phyloP scores from a whole-genome alignment of 1,284 basidiomycete genomes.

The Hemileia vastatrix region DNA sequence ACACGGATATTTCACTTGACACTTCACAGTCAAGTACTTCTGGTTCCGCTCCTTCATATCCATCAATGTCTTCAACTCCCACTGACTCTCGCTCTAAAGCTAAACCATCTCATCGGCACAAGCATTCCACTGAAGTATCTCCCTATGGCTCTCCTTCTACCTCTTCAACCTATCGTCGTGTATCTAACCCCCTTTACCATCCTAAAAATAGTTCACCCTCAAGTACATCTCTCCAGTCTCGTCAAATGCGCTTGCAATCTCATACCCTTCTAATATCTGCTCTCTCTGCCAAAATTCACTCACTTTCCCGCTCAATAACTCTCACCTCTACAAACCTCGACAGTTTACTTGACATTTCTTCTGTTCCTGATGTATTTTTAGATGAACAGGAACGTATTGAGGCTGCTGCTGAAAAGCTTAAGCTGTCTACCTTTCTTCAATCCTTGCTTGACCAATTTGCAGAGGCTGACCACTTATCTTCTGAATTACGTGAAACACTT shows the following conservation, averaged over 20 bases:
- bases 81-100: background rate
- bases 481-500: too few species aligned
- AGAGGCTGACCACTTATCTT: too few species aligned
- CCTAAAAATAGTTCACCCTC: constrained; percentile 8
- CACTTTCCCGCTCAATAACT: constrained; percentile 8
- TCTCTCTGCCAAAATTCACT: constrained; percentile 12
- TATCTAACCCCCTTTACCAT: background rate
- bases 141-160: background rate
- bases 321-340: constrained; percentile 18
- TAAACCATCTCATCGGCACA: background rate
- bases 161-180: background rate
- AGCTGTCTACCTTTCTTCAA: too few species aligned
- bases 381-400: constrained; percentile 18
- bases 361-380: constrained; percentile 16
- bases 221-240: constrained; percentile 14
- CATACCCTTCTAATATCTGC: constrained; percentile 18
- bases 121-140: background rate
- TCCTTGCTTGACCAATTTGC: too few species aligned
- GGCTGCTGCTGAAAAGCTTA: constrained; percentile 2
- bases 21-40: background rate
- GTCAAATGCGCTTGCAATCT: constrained; percentile 20
- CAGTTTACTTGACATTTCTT: constrained; percentile 10
- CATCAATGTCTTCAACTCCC: background rate
- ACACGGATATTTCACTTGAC: too few species aligned
- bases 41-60: background rate